Evolutionary conservation across 768 basidiomycete genomes (phyloP).

Genomic region (Termitomyces sp.): DNA sequence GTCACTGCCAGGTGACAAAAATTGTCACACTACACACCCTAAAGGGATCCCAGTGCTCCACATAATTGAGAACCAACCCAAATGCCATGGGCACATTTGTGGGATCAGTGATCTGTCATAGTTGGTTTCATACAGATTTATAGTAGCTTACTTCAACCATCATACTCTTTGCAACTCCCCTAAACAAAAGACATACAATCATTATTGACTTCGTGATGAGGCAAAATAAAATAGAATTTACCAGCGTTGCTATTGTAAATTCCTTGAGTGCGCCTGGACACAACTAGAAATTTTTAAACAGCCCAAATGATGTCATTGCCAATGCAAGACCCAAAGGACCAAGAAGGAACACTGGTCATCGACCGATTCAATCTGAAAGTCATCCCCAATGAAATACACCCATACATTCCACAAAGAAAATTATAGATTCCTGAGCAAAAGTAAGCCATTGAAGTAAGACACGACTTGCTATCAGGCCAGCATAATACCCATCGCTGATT

Average conservation of each 20-base stretch:
- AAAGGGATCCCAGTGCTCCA: slow-evolving; percentile 21
- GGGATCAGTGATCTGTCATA: slow-evolving; percentile 11
- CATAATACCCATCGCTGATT: slow-evolving; percentile 39
- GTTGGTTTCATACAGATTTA: not conserved
- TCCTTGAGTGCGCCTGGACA: slow-evolving; percentile 25
- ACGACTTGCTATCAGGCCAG: slow-evolving; percentile 34
- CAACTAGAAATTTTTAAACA: slow-evolving; percentile 23
- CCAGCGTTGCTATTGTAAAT: slow-evolving; percentile 22
- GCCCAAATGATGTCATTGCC: slow-evolving; percentile 28
- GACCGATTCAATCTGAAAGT: slow-evolving; percentile 31
- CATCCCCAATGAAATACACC: slow-evolving; percentile 28
- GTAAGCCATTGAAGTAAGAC: not conserved
- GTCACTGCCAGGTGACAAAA: not conserved
- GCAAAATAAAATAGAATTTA: not conserved
- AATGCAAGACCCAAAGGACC: slow-evolving; percentile 26
- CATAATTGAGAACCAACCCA: slow-evolving; percentile 17
- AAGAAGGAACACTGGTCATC: slow-evolving; percentile 26
- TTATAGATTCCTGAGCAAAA: slow-evolving; percentile 27
- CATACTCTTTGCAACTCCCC: slow-evolving; percentile 14
- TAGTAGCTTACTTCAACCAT: slow-evolving; percentile 8
- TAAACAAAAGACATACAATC: not conserved
- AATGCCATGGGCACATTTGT: slow-evolving; percentile 9
- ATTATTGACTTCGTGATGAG: not conserved
- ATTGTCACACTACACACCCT: slow-evolving; percentile 13
- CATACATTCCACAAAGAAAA: slow-evolving; percentile 30